Percentiles rank a stretch among this genome's conserved stretches.
Evolutionary conservation across 257 asterid species (phyloP).

Genomic region (Prunella vulgaris): DNA sequence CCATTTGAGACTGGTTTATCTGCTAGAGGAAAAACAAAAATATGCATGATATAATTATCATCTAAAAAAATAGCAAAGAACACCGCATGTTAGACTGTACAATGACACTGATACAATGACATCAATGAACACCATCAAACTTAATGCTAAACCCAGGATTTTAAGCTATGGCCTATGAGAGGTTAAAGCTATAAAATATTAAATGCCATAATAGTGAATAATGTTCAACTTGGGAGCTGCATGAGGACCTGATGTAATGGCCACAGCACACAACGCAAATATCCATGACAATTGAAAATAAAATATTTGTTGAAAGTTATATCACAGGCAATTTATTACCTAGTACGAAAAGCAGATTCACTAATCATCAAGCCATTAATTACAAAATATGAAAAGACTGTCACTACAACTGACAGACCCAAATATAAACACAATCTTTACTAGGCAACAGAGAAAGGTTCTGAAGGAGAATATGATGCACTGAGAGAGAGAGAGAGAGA

Average conservation of each 20-base stretch:
- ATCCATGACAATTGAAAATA: not conserved
- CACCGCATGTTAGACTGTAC: not conserved
- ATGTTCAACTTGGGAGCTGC: not conserved
- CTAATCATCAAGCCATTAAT: not conserved
- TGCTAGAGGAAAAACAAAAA: conserved; percentile 33
- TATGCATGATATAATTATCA: conserved; percentile 13
- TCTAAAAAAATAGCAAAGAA: not conserved
- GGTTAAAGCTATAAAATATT: not conserved
- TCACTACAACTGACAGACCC: not conserved
- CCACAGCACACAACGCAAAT: not conserved
- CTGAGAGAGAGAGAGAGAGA: not conserved
- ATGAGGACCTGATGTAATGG: not conserved
- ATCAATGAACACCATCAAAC: not conserved
- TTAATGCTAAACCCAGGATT: not conserved
- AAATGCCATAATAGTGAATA: not conserved
- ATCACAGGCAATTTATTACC: not conserved
- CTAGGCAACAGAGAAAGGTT: not conserved
- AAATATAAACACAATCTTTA: not conserved
- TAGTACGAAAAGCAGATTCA: not conserved
- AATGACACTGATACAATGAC: not conserved
- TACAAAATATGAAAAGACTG: not conserved
- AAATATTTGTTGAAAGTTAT: not conserved
- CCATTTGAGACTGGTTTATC: conserved; percentile 46
- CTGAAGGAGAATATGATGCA: not conserved
- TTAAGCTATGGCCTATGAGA: conserved; percentile 1